Base-by-base conservation (phyloP, 176 grass and related monocot species). In the Aegilops sharonensis region DNA sequence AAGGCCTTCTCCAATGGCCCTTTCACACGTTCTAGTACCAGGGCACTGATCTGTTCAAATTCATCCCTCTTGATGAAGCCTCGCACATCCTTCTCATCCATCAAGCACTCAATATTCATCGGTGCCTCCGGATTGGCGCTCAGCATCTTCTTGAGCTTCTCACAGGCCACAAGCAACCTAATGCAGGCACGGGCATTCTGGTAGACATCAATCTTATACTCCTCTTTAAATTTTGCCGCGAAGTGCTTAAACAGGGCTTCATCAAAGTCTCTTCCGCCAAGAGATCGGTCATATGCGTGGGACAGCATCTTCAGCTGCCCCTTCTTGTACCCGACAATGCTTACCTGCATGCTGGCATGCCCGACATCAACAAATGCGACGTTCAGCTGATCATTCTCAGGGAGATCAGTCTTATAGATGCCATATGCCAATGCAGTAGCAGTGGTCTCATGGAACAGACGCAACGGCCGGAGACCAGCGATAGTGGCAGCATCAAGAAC, bases 351-450 rank as follows among this genome's bases (percentile, higher is more conserved):
- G 76, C 93, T 98, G 6, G 86, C 88, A 82, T 98, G 93, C 6
- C 93, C 96, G 0, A 95, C 89, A 84, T 98, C 96, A 6, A 98
- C 90, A 73, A 98, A 98, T 2, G 90, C 96, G 3, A 98, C 96
- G 5, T 94, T 95, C 5, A 92, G 9, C 64, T 89, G 91, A 0
- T 98, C 93, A 11, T 83, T 79, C 86, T 98, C 93, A 0, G 93
- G 90, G 52, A 95, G 89, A 73, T 98, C 93, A 35, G 90, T 98
- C 68, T 95, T 95, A 21, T 98, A 98, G 18, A 98, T 98, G 34
- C 96, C 96, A 72, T 98, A 98, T 0, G 91, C 93, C 91, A 98
- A 39, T 0, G 96, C 91, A 0, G 96, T 98, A 42, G 96, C 91
- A 12, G 93, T 98, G 0, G 93, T 98, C 81, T 98, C 96, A 77